Conservation (phyloP, 495 filamentous ascomycete genomes). For the Neurospora tetrasperma region DNA sequence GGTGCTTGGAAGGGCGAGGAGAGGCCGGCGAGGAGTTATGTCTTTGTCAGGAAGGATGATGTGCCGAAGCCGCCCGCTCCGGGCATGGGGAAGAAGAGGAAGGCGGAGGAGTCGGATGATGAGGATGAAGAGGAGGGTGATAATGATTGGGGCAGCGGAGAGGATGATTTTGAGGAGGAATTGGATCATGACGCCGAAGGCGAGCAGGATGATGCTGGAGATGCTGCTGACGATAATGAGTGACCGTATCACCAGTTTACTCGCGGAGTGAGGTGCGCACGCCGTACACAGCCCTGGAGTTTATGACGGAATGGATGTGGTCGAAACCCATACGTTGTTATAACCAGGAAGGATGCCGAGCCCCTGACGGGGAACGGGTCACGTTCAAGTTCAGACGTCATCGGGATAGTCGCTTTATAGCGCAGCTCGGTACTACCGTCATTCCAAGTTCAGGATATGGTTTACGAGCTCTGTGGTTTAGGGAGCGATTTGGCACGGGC, state of each 20-base stretch:
- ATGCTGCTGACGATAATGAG: conserved; percentile 3
- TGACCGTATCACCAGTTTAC: neutral
- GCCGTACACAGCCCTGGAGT: neutral
- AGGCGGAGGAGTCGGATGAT: conserved; percentile 35
- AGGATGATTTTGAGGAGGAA: neutral
- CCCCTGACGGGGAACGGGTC: neutral
- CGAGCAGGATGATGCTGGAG: neutral
- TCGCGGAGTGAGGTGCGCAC: neutral
- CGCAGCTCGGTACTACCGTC: neutral
- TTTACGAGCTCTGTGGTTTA: neutral
- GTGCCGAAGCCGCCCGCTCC: conserved; percentile 9
- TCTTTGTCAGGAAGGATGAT: conserved; percentile 60
- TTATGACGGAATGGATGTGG: neutral
- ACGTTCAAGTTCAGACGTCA: neutral
- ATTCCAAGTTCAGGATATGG: neutral
- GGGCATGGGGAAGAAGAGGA: conserved; percentile 30
- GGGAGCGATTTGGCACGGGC: neutral
- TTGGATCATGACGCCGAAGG: conserved; percentile 6
- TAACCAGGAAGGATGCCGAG: neutral
- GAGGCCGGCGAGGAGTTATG: conserved; percentile 61
- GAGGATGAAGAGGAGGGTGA: conserved; percentile 24
- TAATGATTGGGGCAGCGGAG: conserved; percentile 10
- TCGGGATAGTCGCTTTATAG: neutral
- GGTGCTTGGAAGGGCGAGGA: conserved; percentile 69
- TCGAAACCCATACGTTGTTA: neutral